Evolutionary conservation across 495 filamentous ascomycete genomes (phyloP).

Genomic region (Aspergillus bertholletiae): DNA sequence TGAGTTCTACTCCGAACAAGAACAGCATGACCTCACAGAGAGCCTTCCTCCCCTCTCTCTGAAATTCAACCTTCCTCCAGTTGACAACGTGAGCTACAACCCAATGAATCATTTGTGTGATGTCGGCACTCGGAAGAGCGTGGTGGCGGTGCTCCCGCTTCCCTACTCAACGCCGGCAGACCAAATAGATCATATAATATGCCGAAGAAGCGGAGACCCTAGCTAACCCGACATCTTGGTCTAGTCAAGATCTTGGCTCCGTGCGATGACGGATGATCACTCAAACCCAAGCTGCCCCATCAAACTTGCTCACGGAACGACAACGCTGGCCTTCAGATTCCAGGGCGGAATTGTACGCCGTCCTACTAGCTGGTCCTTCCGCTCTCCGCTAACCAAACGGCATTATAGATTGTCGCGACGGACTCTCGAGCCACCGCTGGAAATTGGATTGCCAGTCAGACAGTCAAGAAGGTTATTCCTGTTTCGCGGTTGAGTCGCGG

Average conservation of each 20-base stretch:
- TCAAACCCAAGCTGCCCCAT: constrained; percentile 95
- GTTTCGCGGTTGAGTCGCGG: constrained; percentile 47
- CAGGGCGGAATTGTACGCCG: constrained; percentile 77
- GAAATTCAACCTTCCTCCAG: constrained; percentile 91
- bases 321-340: constrained; percentile 97
- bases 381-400: constrained; percentile 4
- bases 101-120: not conserved
- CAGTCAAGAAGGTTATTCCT: constrained; percentile 96
- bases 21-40: constrained; percentile 68
- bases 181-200: not conserved
- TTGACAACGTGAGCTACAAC: constrained; percentile 68
- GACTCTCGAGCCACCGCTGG: constrained; percentile 95
- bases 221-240: not conserved
- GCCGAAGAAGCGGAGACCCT: not conserved
- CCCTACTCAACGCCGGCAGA: not conserved
- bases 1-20: constrained; percentile 69
- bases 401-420: constrained; percentile 75
- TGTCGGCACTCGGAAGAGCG: not conserved
- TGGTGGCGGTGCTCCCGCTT: not conserved
- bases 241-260: constrained; percentile 86
- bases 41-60: constrained; percentile 71
- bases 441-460: constrained; percentile 98
- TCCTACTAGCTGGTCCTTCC: not conserved
- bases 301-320: constrained; percentile 98
- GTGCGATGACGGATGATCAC: constrained; percentile 94